A percentile compares a stretch with the other conserved stretches of the same genome.
These are phyloP conservation scores for Ensete ventricosum DNA, from an alignment of 176 grass and related monocot genomes.

Conservation along the genomic window DNA sequence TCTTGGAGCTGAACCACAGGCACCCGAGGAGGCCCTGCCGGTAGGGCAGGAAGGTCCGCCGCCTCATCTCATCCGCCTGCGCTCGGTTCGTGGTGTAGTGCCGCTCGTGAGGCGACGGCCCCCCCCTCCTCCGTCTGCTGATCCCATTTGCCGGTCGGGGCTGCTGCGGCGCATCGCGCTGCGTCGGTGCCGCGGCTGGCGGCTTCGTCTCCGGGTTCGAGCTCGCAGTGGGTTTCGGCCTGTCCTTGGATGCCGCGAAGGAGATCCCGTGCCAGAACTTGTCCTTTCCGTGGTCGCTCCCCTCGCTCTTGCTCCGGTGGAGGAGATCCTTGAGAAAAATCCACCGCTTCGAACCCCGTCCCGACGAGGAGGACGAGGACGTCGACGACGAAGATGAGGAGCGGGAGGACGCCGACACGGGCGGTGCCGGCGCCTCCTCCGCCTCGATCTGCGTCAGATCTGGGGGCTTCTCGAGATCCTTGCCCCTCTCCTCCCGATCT, in stretches of 20 bases:
- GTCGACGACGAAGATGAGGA: constrained; percentile 22
- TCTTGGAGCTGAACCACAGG: constrained; percentile 37
- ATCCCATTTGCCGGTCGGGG: not conserved
- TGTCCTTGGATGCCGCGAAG: constrained; percentile 8
- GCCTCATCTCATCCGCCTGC: constrained; percentile 29
- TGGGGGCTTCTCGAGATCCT: not conserved
- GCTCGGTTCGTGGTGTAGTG: constrained; percentile 12
- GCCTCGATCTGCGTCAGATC: constrained; percentile 19
- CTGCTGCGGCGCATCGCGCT: not conserved
- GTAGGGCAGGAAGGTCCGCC: constrained; percentile 56
- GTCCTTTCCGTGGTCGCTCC: constrained; percentile 2
- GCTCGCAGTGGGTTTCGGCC: not conserved
- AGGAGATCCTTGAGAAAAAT: constrained; percentile 21
- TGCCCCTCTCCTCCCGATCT: not conserved
- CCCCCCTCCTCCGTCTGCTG: not conserved
- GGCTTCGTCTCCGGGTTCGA: not conserved
- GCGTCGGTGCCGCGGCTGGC: not conserved
- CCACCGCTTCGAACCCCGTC: constrained; percentile 7
- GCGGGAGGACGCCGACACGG: constrained; percentile 14
- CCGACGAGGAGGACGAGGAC: constrained; percentile 13
- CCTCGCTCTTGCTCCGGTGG: constrained; percentile 20
- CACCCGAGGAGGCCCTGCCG: constrained; percentile 53
- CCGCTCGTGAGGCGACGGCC: constrained; percentile 20
- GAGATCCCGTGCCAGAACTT: constrained; percentile 21
- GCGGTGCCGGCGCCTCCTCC: constrained; percentile 1